phyloP scores from a whole-genome alignment of 1,139 yeast genomes.

The Kodamaea plutei region DNA sequence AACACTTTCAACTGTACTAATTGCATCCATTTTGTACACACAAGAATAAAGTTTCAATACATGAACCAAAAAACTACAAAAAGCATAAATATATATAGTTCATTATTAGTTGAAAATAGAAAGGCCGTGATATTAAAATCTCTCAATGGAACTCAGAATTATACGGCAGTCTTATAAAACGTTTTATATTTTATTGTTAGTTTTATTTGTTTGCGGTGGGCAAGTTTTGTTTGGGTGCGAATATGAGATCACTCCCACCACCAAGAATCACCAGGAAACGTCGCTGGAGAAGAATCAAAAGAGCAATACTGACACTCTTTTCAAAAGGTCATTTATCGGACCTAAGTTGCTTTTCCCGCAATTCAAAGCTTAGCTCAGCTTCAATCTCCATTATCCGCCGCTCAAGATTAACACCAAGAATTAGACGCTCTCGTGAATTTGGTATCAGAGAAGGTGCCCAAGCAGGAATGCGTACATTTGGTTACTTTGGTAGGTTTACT shows the following conservation, averaged over 20 bases:
- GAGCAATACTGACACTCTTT: slow-evolving; percentile 27
- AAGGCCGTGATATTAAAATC: too few relatives aligned
- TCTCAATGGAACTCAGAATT: too few relatives aligned
- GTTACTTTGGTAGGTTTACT: slow-evolving; percentile 21
- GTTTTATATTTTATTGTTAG: too few relatives aligned
- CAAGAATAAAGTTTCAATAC: too few relatives aligned
- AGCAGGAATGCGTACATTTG: slow-evolving; percentile 23
- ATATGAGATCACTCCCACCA: slow-evolving; percentile 43
- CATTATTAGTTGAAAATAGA: too few relatives aligned
- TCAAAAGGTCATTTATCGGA: slow-evolving; percentile 25
- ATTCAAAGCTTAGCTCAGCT: slow-evolving; percentile 7
- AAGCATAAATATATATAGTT: too few relatives aligned
- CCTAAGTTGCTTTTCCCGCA: slow-evolving; percentile 23
- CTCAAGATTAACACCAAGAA: slow-evolving; percentile 8
- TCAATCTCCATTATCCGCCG: not conserved
- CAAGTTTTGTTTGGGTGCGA: too few relatives aligned
- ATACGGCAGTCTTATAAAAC: too few relatives aligned
- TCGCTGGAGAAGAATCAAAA: slow-evolving; percentile 33
- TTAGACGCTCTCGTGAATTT: slow-evolving; percentile 8
- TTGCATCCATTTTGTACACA: too few relatives aligned
- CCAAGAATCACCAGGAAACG: slow-evolving; percentile 37
- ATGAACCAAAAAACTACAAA: too few relatives aligned
- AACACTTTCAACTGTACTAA: too few relatives aligned
- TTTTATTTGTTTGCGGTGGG: too few relatives aligned
- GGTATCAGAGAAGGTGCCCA: slow-evolving; percentile 17